Evolutionary conservation across 768 basidiomycete genomes (phyloP).

Genomic region (Lactarius akahatsu): DNA sequence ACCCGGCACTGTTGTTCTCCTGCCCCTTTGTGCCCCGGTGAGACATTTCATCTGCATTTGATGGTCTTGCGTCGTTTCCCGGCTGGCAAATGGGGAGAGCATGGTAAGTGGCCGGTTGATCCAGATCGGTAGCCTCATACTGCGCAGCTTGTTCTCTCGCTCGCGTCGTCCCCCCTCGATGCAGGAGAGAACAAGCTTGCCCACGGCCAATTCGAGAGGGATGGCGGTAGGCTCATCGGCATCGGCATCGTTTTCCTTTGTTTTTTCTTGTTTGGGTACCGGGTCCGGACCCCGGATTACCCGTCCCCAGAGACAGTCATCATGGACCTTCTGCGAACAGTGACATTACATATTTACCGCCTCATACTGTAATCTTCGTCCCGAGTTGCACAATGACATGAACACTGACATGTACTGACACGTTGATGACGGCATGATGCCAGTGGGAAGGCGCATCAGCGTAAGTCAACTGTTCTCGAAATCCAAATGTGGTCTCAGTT

Average conservation of each 20-base stretch:
- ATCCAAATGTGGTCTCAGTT: too few species aligned
- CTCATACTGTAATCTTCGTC: not conserved
- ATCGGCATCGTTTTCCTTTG: not conserved
- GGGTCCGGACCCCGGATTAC: not conserved
- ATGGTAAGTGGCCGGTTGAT: not conserved
- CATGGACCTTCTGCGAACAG: not conserved
- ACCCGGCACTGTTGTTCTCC: not conserved
- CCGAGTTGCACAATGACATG: not conserved
- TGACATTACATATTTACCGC: not conserved
- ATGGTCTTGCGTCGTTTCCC: not conserved
- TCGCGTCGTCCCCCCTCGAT: not conserved
- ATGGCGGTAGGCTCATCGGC: not conserved
- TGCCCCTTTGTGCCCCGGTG: constrained; percentile 1
- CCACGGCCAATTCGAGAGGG: too few species aligned
- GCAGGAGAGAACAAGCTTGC: not conserved
- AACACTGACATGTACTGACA: not conserved
- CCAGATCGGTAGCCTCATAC: not conserved
- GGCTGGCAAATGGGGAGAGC: not conserved
- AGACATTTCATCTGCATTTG: not conserved
- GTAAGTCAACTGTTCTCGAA: too few species aligned
- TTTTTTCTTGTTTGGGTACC: not conserved
- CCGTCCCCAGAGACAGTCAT: not conserved
- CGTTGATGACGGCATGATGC: not conserved
- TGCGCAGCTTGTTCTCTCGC: not conserved
- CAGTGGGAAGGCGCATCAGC: too few species aligned